Evolutionary conservation across 1,139 yeast genomes (phyloP), one percentile per base, ranked within the genome.

Genomic region (Blastobotrys malaysiensis): DNA sequence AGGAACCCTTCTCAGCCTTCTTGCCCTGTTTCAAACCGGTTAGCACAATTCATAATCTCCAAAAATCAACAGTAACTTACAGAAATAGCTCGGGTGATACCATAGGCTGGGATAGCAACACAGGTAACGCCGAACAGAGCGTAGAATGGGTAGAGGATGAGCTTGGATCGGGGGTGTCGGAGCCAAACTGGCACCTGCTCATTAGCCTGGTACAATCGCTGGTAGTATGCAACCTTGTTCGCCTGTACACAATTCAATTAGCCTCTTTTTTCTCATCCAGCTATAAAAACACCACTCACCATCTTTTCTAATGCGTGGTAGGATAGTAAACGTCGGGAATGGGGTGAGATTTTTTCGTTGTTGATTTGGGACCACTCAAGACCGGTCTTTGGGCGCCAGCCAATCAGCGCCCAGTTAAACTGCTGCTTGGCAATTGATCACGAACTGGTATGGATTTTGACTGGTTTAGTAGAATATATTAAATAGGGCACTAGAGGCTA

Each of bases 131-230:
- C 78, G 77, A 90, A 87, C 63, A 88, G 77, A 63, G 90, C 95
- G 79, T 83, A 88, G 82, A 86, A 91, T 72, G 97, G 97, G 76
- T 86, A 88, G 65, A 90, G 81, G 72, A 86, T 76, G 69, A 81
- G 76, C 77, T 88, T 88, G 64, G 97, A 83, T 76, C 91, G 84
- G 47, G 76, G 74, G 56, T 68, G 67, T 65, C 75, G 71, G 71
- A 70, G 63, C 75, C 75, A 72, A 54, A 72, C 61, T 36, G 74
- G 72, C 46, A 67, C 62, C 57, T 65, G 58, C 47, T 69, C 64
- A 62, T 68, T 63, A 51, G 71, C 63, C 67, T 71, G 75, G 68
- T 67, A 72, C 62, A 64, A 66, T 58, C 65, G 64, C 65, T 72
- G 76, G 65, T 69, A 68, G 61, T 72, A 63, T 54, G 69, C 65